Base-by-base conservation (phyloP, 257 asterid genomes). In the Capsicum rhomboideum region DNA sequence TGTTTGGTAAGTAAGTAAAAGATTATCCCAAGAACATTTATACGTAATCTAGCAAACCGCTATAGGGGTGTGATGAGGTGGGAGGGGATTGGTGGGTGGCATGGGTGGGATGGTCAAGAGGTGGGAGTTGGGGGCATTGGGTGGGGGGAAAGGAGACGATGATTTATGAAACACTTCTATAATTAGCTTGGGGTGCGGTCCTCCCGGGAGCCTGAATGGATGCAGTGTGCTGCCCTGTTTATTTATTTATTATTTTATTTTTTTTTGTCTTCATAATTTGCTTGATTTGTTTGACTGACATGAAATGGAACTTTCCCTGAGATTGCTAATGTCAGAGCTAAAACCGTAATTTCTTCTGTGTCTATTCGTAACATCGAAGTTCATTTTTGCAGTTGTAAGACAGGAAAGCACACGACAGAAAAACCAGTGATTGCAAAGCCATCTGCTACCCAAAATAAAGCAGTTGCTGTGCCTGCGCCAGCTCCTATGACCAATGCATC, bases 361-460 rank as follows among this genome's bases (percentile, higher is more conserved):
- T 59, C 80, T 74, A 71, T 55, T 28, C 9, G 28, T 66, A 50
- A 77, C 17, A 77, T 50, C 14, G 37, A 50, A 17, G 66, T 26
- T 86, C 72, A 54, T 12, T 66, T 64, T 59, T 52, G 59, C 80
- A 91, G 91, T 82, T 91, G 92, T 78, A 91, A 87, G 88, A 84
- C 91, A 81, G 91, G 90, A 50, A 91, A 89, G 52, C 93, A 91
- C 84, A 88, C 91, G 4, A 83, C 87, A 29, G 92, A 91, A 86
- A 88, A 88, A 86, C 88, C 90, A 20, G 89, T 86, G 82, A 40
- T 83, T 34, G 69, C 85, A 23, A 85, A 87, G 84, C 89, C 91
- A 56, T 86, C 91, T 85, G 84, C 92, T 84, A 84, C 85, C 84
- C 90, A 86, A 50, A 88, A 79, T 85, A 89, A 54, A 79, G 87